phyloP scores from a whole-genome alignment of 2,329 filamentous ascomycete genomes.

The Fusarium buharicum region DNA sequence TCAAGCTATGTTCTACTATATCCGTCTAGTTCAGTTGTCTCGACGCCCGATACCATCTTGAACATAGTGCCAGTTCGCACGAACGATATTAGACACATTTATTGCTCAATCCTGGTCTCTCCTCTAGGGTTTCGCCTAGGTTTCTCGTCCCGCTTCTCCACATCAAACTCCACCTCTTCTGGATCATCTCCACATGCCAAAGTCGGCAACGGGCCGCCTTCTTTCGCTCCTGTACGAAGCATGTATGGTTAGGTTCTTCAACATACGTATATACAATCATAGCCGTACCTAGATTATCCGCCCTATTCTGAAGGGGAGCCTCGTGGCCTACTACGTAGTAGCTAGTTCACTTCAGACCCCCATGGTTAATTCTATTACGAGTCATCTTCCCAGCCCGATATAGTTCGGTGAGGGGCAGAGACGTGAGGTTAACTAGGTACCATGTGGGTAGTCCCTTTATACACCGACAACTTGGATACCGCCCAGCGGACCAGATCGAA shows the following conservation, averaged over 20 bases:
- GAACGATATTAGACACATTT: not conserved
- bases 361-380: not conserved
- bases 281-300: not conserved
- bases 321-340: not conserved
- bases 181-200: conserved; percentile 6
- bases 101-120: not conserved
- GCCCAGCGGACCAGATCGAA: no score
- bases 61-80: not conserved
- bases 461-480: no score
- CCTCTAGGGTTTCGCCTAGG: conserved; percentile 1
- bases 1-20: not conserved
- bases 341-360: not conserved
- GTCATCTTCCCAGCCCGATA: not conserved
- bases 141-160: conserved; percentile 8
- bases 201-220: conserved; percentile 10
- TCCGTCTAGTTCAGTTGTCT: not conserved
- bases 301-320: not conserved
- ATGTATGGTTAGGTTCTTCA: conserved; percentile 1
- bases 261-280: no score
- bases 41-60: not conserved
- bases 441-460: no score
- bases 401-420: no score
- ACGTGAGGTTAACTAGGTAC: no score
- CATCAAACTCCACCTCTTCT: conserved; percentile 6
- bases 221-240: not conserved